phyloP scores from a whole-genome alignment of 148 eudicot species.

The Fagopyrum tataricum region DNA sequence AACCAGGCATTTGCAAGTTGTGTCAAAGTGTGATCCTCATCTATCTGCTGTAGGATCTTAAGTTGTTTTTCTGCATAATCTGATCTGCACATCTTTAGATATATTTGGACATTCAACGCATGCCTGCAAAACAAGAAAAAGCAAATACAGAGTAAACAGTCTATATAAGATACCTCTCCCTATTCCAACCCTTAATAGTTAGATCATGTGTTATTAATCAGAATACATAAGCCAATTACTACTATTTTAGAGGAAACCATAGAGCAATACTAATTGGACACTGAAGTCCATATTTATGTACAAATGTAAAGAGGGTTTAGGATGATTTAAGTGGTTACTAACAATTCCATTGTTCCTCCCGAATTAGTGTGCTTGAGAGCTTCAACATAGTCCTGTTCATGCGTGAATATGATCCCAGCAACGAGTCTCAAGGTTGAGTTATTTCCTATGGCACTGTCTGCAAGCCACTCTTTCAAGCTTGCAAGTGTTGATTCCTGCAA shows the following conservation, averaged over 20 bases:
- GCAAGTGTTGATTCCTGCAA: constrained; percentile 53
- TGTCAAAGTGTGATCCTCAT: constrained; percentile 91
- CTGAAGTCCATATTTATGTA: background rate
- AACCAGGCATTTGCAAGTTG: constrained; percentile 97
- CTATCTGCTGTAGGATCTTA: constrained; percentile 82
- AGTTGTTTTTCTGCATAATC: constrained; percentile 93
- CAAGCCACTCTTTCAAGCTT: constrained; percentile 79
- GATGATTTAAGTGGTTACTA: constrained; percentile 23
- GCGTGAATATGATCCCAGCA: constrained; percentile 77
- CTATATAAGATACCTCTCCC: too few species aligned
- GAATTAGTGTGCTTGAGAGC: constrained; percentile 81
- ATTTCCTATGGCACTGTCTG: constrained; percentile 73
- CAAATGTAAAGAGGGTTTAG: background rate
- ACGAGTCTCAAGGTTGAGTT: constrained; percentile 63
- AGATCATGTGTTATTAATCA: too few species aligned
- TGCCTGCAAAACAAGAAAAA: constrained; percentile 37
- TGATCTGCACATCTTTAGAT: constrained; percentile 89
- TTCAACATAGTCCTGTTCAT: constrained; percentile 80
- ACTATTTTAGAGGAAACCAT: background rate
- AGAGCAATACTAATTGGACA: background rate
- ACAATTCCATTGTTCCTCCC: constrained; percentile 93
- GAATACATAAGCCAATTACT: background rate
- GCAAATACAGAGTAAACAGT: background rate
- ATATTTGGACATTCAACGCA: constrained; percentile 89
- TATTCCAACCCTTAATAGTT: too few species aligned